Conservation (phyloP, 805 yeast genomes). For the Metschnikowia colocasiae region DNA sequence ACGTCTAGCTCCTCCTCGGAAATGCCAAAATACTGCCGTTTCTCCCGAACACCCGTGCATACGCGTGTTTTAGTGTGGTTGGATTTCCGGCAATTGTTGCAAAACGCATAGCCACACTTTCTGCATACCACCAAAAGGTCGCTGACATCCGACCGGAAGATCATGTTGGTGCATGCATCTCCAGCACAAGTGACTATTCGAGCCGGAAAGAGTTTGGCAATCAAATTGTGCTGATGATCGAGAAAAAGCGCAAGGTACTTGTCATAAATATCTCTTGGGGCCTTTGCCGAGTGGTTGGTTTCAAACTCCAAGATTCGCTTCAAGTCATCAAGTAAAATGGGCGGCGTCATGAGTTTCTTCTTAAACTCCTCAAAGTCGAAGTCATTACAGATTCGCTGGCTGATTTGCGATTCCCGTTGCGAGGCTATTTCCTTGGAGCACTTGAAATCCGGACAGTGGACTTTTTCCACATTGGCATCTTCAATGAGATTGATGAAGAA, state of each 20-base stretch:
- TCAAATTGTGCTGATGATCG: slow-evolving; percentile 39
- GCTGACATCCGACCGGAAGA: slow-evolving; percentile 45
- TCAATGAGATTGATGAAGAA: slow-evolving; percentile 31
- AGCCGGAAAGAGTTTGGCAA: slow-evolving; percentile 43
- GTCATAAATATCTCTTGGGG: not conserved
- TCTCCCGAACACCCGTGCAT: slow-evolving; percentile 32
- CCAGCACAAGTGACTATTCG: slow-evolving; percentile 53
- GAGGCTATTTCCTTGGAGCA: slow-evolving; percentile 33
- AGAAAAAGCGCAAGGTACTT: slow-evolving; percentile 36
- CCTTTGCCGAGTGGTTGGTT: not conserved
- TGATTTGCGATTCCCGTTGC: slow-evolving; percentile 10
- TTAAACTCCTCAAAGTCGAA: slow-evolving; percentile 31
- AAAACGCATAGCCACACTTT: slow-evolving; percentile 50
- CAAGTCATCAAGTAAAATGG: slow-evolving; percentile 35
- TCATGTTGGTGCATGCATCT: slow-evolving; percentile 39
- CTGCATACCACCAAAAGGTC: slow-evolving; percentile 49
- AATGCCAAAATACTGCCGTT: slow-evolving; percentile 25
- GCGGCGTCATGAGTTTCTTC: slow-evolving; percentile 37
- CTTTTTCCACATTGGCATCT: slow-evolving; percentile 46
- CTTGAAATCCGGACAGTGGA: slow-evolving; percentile 58
- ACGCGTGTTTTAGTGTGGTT: slow-evolving; percentile 55
- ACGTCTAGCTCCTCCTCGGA: slow-evolving; percentile 32
- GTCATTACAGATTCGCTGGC: not conserved
- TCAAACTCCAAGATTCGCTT: slow-evolving; percentile 22
- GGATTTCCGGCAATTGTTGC: slow-evolving; percentile 53